phyloP scores from a whole-genome alignment of 2,329 filamentous ascomycete genomes.

The Diaporthe caulivora region DNA sequence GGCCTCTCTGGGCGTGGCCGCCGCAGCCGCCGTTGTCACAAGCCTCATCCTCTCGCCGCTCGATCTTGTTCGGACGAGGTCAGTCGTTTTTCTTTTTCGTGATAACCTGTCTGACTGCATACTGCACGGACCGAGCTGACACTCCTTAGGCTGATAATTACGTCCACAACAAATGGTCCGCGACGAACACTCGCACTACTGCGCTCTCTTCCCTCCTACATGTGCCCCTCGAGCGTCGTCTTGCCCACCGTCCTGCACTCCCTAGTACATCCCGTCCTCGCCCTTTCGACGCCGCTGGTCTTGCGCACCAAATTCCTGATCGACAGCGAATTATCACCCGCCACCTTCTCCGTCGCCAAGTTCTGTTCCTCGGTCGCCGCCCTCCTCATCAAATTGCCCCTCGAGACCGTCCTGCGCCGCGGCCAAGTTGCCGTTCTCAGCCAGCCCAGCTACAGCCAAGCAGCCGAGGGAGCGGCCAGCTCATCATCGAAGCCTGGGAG shows the following conservation, averaged over 20 bases:
- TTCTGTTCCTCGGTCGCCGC: conserved; percentile 86
- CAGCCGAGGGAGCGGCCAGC: conserved; percentile 54
- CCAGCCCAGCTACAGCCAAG: conserved; percentile 63
- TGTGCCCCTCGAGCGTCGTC: conserved; percentile 78
- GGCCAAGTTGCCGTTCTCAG: conserved; percentile 83
- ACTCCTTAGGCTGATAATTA: conserved; percentile 78
- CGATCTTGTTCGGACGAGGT: conserved; percentile 86
- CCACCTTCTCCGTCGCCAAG: conserved; percentile 83
- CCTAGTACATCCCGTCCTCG: conserved; percentile 84
- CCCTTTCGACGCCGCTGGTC: conserved; percentile 84
- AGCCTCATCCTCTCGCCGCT: conserved; percentile 87
- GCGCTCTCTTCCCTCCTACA: conserved; percentile 81
- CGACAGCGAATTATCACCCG: conserved; percentile 84
- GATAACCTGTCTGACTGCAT: too few relatives aligned
- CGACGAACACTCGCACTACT: conserved; percentile 84
- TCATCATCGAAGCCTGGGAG: conserved; percentile 40
- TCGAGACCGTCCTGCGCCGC: conserved; percentile 91
- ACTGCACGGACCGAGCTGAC: conserved; percentile 44
- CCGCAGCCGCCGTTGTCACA: conserved; percentile 75
- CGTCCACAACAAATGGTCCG: conserved; percentile 79
- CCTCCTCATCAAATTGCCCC: conserved; percentile 86
- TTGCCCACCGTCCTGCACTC: conserved; percentile 90
- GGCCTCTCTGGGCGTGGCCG: conserved; percentile 81
- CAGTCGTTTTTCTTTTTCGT: conserved; percentile 48
- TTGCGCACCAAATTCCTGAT: conserved; percentile 87